Conservation (phyloP, 2,329 filamentous ascomycete genomes). For the Neofusicoccum cordaticola region DNA sequence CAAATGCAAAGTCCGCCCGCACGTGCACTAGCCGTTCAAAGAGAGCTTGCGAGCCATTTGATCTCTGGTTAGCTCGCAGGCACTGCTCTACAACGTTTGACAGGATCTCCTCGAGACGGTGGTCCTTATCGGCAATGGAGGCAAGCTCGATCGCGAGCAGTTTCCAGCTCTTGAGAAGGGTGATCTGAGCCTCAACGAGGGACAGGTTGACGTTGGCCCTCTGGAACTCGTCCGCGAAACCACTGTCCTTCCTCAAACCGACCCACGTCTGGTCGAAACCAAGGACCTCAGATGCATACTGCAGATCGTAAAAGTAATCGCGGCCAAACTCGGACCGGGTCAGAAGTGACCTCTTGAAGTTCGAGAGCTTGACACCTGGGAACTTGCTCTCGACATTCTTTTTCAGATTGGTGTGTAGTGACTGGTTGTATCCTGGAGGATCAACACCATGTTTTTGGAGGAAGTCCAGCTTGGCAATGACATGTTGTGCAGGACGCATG, state of each 20-base stretch:
- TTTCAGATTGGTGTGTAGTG: constrained; percentile 79
- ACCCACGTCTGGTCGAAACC: constrained; percentile 74
- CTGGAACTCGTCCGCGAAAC: constrained; percentile 78
- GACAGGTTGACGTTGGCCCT: constrained; percentile 89
- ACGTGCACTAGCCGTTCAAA: constrained; percentile 74
- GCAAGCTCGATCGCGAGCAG: constrained; percentile 81
- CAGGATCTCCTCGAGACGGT: constrained; percentile 65
- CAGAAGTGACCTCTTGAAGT: constrained; percentile 75
- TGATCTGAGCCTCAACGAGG: constrained; percentile 85
- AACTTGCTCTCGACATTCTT: constrained; percentile 82
- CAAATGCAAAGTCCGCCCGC: constrained; percentile 76
- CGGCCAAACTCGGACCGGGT: constrained; percentile 65
- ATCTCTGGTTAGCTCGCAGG: constrained; percentile 71
- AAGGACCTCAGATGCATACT: constrained; percentile 72
- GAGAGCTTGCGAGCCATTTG: constrained; percentile 72
- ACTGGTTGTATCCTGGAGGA: constrained; percentile 81
- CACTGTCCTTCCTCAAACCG: constrained; percentile 55
- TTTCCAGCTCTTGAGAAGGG: constrained; percentile 86
- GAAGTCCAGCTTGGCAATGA: constrained; percentile 75
- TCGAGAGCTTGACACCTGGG: constrained; percentile 66
- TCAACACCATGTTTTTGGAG: constrained; percentile 74
- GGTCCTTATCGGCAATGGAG: constrained; percentile 54
- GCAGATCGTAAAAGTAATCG: constrained; percentile 81
- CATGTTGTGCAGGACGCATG: constrained; percentile 62
- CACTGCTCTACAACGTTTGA: constrained; percentile 74